Evolutionary conservation across 441 rosid species (phyloP).

Genomic region (Gossypium gossypioides): DNA sequence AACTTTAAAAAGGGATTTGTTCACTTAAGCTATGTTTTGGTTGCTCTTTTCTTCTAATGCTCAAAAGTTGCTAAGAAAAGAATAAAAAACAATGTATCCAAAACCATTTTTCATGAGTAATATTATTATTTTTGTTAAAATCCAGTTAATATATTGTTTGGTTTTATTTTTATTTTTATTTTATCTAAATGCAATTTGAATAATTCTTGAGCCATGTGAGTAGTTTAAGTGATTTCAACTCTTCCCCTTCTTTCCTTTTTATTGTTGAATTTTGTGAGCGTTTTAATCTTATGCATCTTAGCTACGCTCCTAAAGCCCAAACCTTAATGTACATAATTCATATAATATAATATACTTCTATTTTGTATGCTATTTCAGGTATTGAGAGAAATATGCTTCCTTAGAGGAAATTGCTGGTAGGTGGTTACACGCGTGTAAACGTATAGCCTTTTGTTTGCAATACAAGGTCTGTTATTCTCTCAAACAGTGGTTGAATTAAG

Average conservation of each 20-base stretch:
- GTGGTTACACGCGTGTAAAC: not conserved
- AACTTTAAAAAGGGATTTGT: not conserved
- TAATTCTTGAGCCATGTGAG: no score
- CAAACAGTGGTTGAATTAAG: constrained; percentile 14
- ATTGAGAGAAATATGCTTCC: not conserved
- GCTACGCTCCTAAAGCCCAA: no score
- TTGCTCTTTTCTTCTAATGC: not conserved
- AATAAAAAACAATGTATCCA: not conserved
- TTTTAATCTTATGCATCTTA: no score
- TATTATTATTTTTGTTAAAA: not conserved
- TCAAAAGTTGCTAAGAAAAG: not conserved
- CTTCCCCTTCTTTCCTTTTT: no score
- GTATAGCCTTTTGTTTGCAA: constrained; percentile 2
- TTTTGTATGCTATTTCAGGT: constrained; percentile 12
- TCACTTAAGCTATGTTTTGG: not conserved
- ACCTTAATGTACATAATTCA: no score
- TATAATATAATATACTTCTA: not conserved
- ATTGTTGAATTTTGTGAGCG: no score
- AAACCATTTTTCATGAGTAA: not conserved
- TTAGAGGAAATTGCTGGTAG: not conserved
- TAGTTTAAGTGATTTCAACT: no score
- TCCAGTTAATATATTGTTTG: not conserved
- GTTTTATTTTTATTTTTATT: no score
- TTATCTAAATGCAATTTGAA: no score
- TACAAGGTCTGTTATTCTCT: constrained; percentile 8